These are phyloP conservation scores for Sistotremastrum niveocremeum DNA, from an alignment of 768 basidiomycete genomes.

Conservation along the genomic window DNA sequence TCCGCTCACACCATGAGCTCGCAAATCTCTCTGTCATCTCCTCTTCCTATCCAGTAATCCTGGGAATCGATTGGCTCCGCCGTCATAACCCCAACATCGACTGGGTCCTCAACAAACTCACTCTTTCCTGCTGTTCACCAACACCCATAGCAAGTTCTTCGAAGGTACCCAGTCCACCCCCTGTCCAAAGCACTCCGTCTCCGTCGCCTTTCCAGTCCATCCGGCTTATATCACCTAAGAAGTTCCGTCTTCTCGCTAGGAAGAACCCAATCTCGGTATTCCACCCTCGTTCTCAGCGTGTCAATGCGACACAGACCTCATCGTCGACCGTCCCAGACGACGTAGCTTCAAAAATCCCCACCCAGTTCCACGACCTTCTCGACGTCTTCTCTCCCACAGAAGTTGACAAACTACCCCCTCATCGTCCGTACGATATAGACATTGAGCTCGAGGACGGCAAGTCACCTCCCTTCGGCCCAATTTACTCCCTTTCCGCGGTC, in stretches of 20 bases:
- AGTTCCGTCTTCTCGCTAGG: too few species aligned
- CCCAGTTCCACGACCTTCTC: constrained; percentile 17
- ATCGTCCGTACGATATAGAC: constrained; percentile 20
- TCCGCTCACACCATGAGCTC: constrained; percentile 17
- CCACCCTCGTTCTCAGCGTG: too few species aligned
- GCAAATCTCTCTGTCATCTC: constrained; percentile 19
- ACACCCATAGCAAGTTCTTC: too few species aligned
- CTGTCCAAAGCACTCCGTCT: too few species aligned
- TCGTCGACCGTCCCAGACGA: too few species aligned
- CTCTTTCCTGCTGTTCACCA: constrained; percentile 10
- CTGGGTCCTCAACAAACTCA: constrained; percentile 18
- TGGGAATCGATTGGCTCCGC: constrained; percentile 25
- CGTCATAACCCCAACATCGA: constrained; percentile 23
- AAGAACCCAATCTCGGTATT: too few species aligned
- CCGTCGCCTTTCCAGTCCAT: too few species aligned
- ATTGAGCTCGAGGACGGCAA: constrained; percentile 21
- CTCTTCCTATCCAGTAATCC: constrained; percentile 20
- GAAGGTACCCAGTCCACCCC: too few species aligned
- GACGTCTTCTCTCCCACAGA: constrained; percentile 15
- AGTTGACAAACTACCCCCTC: constrained; percentile 19
- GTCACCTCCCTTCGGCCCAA: constrained; percentile 14
- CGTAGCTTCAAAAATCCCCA: constrained; percentile 14
- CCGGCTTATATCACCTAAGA: too few species aligned
- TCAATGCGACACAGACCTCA: too few species aligned
- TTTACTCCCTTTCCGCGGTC: constrained; percentile 20